phyloP scores from a whole-genome alignment of 345 rosid species.

The Trapa bicornis region DNA sequence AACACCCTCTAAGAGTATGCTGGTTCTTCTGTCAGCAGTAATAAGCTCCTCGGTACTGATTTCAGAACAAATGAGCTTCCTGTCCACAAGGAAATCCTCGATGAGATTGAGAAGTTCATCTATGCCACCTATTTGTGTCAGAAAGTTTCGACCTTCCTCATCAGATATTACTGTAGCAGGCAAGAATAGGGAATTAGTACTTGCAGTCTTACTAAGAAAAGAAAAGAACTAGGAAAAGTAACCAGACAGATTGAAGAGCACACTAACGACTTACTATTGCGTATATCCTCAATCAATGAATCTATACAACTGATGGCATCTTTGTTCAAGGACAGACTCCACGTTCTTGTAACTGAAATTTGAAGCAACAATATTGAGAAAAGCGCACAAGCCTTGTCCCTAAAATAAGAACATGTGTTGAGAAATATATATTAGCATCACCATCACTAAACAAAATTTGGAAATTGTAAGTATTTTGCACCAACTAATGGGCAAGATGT shows the following conservation, averaged over 20 bases:
- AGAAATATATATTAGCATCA: conserved; percentile 2
- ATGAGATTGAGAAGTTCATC: conserved; percentile 51
- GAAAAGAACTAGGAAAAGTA: not conserved
- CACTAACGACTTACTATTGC: conserved; percentile 23
- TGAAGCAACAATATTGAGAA: conserved; percentile 43
- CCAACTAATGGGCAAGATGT: not conserved
- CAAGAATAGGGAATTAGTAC: not conserved
- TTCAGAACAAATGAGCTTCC: conserved; percentile 26
- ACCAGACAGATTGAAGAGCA: not conserved
- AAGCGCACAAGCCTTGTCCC: conserved; percentile 45
- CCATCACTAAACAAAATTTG: not conserved
- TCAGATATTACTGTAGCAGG: conserved; percentile 40
- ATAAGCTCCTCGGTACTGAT: conserved; percentile 18
- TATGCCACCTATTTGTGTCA: conserved; percentile 22
- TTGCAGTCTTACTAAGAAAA: not conserved
- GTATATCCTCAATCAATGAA: conserved; percentile 31
- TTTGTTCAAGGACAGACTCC: conserved; percentile 11
- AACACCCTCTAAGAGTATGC: conserved; percentile 26
- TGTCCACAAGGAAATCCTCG: conserved; percentile 31
- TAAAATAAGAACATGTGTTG: conserved; percentile 18
- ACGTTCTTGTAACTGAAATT: conserved; percentile 18
- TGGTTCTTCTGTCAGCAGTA: conserved; percentile 21
- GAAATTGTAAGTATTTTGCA: not conserved
- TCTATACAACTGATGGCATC: conserved; percentile 25
- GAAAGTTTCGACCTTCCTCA: conserved; percentile 28